These are phyloP conservation scores for Ophiocordyceps camponoti-leonardi DNA, from an alignment of 2,329 filamentous ascomycete genomes.

Conservation along the genomic window DNA sequence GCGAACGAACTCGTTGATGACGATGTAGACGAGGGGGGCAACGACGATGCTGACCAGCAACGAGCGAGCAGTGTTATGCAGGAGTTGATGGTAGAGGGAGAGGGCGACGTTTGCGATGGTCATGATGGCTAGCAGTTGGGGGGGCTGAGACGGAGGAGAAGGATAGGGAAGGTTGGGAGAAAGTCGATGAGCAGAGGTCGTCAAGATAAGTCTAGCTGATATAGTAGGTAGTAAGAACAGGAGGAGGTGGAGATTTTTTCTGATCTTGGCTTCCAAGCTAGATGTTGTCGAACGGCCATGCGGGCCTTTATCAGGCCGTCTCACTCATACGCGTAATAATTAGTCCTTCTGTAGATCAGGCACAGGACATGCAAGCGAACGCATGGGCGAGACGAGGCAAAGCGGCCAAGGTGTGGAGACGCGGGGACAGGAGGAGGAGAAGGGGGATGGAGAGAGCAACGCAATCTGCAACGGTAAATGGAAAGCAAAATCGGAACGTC, in stretches of 20 bases:
- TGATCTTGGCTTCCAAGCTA: neutral
- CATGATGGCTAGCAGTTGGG: slow-evolving; percentile 6
- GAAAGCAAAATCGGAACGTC: neutral
- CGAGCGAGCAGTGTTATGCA: slow-evolving; percentile 8
- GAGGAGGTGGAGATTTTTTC: no score
- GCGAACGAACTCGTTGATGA: slow-evolving; percentile 31
- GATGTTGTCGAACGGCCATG: neutral
- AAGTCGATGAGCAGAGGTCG: neutral
- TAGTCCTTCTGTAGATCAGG: neutral
- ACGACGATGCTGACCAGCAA: slow-evolving; percentile 8
- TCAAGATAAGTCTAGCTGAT: neutral
- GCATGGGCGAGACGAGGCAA: neutral
- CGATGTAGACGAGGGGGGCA: slow-evolving; percentile 23
- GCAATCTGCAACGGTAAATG: no score
- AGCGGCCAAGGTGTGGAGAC: neutral
- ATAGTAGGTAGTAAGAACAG: no score
- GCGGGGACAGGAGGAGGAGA: neutral
- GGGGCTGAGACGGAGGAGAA: neutral
- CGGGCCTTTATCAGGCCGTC: neutral
- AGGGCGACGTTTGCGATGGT: slow-evolving; percentile 9
- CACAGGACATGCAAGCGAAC: neutral
- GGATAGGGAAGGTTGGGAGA: neutral
- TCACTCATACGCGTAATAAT: neutral
- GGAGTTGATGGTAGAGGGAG: slow-evolving; percentile 5
- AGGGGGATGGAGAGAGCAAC: no score